phyloP scores from a whole-genome alignment of 768 basidiomycete species.

The Leucosporidium scottii region DNA sequence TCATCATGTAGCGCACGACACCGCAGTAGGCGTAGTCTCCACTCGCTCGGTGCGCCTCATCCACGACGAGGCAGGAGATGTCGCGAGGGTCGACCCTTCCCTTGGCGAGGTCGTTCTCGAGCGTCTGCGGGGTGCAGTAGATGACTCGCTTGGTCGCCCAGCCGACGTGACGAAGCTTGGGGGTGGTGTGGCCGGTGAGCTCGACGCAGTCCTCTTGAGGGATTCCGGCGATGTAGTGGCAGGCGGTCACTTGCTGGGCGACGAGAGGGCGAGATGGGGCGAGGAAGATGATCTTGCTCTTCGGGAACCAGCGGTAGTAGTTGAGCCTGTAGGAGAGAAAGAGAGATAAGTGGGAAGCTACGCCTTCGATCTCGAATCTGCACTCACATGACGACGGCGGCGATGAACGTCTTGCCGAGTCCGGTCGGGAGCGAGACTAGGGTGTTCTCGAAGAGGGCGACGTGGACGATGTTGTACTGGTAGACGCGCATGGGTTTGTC shows the following conservation, averaged over 20 bases:
- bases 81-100: constrained; percentile 69
- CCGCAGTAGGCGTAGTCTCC: constrained; percentile 61
- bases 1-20: constrained; percentile 80
- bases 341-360: neutral
- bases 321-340: constrained; percentile 24
- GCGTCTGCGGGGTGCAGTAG: constrained; percentile 56
- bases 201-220: constrained; percentile 77
- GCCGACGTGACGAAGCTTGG: constrained; percentile 50
- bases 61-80: constrained; percentile 80
- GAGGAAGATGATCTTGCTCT: constrained; percentile 86
- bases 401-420: constrained; percentile 95
- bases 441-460: constrained; percentile 82
- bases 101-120: constrained; percentile 72
- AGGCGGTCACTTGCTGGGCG: constrained; percentile 87
- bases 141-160: constrained; percentile 37
- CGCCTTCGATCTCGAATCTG: neutral
- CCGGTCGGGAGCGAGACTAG: constrained; percentile 93
- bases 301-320: constrained; percentile 79
- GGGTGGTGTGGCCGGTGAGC: constrained; percentile 68
- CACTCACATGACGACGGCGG: constrained; percentile 76
- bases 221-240: constrained; percentile 87
- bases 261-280: constrained; percentile 96
- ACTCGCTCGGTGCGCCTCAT: constrained; percentile 83
- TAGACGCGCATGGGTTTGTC: constrained; percentile 85
- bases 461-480: constrained; percentile 84